Percentiles rank a stretch among this genome's conserved stretches.
These are phyloP conservation scores for Cladosporium sp. DNA, from an alignment of 2,329 filamentous ascomycete species.

Conservation along the genomic window DNA sequence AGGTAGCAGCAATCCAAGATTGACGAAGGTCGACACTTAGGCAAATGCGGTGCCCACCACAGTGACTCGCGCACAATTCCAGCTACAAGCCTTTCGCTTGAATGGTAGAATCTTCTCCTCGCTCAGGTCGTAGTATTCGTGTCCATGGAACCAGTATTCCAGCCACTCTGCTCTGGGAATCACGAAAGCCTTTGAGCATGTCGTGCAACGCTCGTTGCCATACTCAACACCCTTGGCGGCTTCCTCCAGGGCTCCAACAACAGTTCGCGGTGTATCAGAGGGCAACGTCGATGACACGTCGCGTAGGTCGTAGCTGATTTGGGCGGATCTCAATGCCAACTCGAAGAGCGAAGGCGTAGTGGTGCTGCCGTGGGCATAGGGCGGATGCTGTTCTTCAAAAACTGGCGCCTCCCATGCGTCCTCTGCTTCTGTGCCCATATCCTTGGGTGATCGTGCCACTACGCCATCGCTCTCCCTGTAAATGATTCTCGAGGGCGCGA, in stretches of 20 bases:
- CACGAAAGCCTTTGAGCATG: constrained; percentile 28
- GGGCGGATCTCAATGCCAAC: constrained; percentile 27
- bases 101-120: constrained; percentile 31
- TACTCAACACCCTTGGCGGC: constrained; percentile 17
- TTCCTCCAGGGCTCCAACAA: constrained; percentile 21
- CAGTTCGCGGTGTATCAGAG: constrained; percentile 13
- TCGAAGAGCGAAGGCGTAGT: constrained; percentile 34
- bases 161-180: constrained; percentile 33
- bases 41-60: not conserved
- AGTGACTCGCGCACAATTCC: constrained; percentile 25
- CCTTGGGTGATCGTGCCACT: not conserved
- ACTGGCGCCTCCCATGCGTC: constrained; percentile 14
- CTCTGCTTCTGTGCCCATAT: not conserved
- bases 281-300: constrained; percentile 24
- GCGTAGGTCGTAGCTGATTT: constrained; percentile 21
- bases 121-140: constrained; percentile 22
- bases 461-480: constrained; percentile 4
- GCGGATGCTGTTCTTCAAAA: not conserved
- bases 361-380: constrained; percentile 11
- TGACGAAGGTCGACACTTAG: not conserved
- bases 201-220: constrained; percentile 30
- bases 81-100: constrained; percentile 29
- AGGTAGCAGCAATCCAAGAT: not conserved
- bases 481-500: constrained; percentile 4
- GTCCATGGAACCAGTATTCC: constrained; percentile 31